A percentile compares a stretch with the other conserved stretches of the same genome.
These are phyloP conservation scores for Calocera cornea DNA, from an alignment of 768 basidiomycete genomes.

Conservation along the genomic window DNA sequence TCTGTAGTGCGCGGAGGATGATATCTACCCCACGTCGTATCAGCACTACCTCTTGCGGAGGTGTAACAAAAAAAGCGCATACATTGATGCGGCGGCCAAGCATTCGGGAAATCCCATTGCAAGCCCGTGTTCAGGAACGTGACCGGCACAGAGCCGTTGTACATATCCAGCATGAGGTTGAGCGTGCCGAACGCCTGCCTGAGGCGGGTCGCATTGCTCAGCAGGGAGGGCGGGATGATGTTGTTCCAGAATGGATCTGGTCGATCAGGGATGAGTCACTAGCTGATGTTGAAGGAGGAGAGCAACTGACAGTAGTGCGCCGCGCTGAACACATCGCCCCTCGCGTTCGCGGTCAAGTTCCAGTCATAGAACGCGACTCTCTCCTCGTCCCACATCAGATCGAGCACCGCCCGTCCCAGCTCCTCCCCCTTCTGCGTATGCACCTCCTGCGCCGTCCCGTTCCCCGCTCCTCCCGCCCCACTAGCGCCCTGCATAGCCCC, in stretches of 20 bases:
- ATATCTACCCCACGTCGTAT: constrained; percentile 33
- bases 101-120: constrained; percentile 81
- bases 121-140: constrained; percentile 66
- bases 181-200: constrained; percentile 61
- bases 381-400: constrained; percentile 69
- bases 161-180: constrained; percentile 63
- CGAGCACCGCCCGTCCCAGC: constrained; percentile 59
- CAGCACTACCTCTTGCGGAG: constrained; percentile 13
- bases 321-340: constrained; percentile 51
- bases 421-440: constrained; percentile 37
- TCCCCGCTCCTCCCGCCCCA: not conserved
- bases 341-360: constrained; percentile 53
- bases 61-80: constrained; percentile 14
- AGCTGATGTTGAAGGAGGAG: not conserved
- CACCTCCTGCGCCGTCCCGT: constrained; percentile 16
- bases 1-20: constrained; percentile 56
- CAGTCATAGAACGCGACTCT: constrained; percentile 90
- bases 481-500: constrained; percentile 6
- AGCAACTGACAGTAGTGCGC: constrained; percentile 47
- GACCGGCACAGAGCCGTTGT: constrained; percentile 74
- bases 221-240: constrained; percentile 63
- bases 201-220: constrained; percentile 41
- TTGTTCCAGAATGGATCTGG: constrained; percentile 67
- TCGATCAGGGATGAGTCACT: constrained; percentile 6
- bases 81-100: constrained; percentile 63